A percentile compares a stretch with the other conserved stretches of the same genome.
Evolutionary conservation across 352 stramenopile genomes (phyloP).

Genomic region (Phytophthora sp.): DNA sequence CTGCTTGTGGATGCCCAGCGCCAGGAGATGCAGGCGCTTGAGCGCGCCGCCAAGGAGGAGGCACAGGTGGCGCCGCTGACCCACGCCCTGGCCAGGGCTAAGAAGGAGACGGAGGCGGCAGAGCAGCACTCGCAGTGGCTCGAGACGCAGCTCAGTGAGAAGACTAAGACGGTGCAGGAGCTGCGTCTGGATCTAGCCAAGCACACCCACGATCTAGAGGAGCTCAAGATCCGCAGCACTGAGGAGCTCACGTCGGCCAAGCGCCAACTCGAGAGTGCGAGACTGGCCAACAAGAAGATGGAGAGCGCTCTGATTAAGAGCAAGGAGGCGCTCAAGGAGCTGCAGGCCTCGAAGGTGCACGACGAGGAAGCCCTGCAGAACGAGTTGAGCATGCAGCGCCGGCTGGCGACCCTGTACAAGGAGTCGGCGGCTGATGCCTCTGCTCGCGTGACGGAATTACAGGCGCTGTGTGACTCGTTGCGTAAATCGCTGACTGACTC

Average conservation of each 20-base stretch:
- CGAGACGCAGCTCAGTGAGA: constrained; percentile 67
- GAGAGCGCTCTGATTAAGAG: constrained; percentile 64
- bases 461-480: constrained; percentile 61
- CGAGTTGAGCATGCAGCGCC: constrained; percentile 70
- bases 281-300: constrained; percentile 69
- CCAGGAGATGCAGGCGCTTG: constrained; percentile 69
- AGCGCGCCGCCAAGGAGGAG: constrained; percentile 64
- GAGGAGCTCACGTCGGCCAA: constrained; percentile 58
- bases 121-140: constrained; percentile 76
- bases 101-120: constrained; percentile 55
- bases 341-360: constrained; percentile 63
- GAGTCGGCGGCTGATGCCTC: constrained; percentile 64
- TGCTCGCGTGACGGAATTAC: constrained; percentile 58
- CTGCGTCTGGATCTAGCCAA: constrained; percentile 64
- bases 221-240: constrained; percentile 54
- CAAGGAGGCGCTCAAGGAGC: constrained; percentile 76
- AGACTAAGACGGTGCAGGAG: constrained; percentile 68
- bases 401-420: constrained; percentile 78
- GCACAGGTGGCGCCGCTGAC: constrained; percentile 63
- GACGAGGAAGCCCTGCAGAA: constrained; percentile 71
- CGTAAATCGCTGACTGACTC: constrained; percentile 63
- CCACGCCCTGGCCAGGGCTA: constrained; percentile 50
- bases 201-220: constrained; percentile 59
- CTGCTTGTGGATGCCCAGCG: constrained; percentile 61
- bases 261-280: constrained; percentile 65